These are phyloP conservation scores for Zopfochytrium polystomum DNA, from an alignment of 371 early-diverging fungal genomes.

Conservation along the genomic window DNA sequence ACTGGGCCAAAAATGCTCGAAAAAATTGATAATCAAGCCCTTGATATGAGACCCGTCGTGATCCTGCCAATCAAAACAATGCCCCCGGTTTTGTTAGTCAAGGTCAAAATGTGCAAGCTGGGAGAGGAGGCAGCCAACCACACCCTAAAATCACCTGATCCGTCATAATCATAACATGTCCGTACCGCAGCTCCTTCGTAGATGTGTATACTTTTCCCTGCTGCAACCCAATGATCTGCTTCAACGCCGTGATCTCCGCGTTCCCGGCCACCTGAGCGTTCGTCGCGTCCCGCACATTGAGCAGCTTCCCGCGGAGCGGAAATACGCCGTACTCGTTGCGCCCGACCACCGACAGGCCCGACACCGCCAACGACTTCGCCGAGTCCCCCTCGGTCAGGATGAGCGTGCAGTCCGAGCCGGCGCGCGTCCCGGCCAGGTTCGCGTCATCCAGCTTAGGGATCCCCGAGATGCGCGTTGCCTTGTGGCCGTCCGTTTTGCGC, in stretches of 20 bases:
- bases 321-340: slow-evolving; percentile 97
- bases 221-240: slow-evolving; percentile 96
- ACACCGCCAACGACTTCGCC: slow-evolving; percentile 95
- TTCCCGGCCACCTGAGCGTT: slow-evolving; percentile 79
- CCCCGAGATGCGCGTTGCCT: slow-evolving; percentile 72
- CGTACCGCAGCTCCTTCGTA: slow-evolving; percentile 84
- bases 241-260: slow-evolving; percentile 88
- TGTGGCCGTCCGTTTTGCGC: slow-evolving; percentile 90
- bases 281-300: slow-evolving; percentile 97
- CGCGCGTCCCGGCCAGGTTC: slow-evolving; percentile 87
- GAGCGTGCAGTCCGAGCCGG: slow-evolving; percentile 86
- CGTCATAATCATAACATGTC: slow-evolving; percentile 99
- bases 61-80: too few species aligned
- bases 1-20: slow-evolving; percentile 97
- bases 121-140: too few species aligned
- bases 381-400: slow-evolving; percentile 99
- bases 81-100: too few species aligned
- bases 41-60: slow-evolving; percentile 99
- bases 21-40: slow-evolving; percentile 97
- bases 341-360: slow-evolving; percentile 93
- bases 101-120: too few species aligned
- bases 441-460: slow-evolving; percentile 98
- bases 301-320: slow-evolving; percentile 97
- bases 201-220: slow-evolving; percentile 81
- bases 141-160: slow-evolving; percentile 98